Evolutionary conservation across 169 alveolate genomes (phyloP).

Genomic region (Cryptosporidium parvum): DNA sequence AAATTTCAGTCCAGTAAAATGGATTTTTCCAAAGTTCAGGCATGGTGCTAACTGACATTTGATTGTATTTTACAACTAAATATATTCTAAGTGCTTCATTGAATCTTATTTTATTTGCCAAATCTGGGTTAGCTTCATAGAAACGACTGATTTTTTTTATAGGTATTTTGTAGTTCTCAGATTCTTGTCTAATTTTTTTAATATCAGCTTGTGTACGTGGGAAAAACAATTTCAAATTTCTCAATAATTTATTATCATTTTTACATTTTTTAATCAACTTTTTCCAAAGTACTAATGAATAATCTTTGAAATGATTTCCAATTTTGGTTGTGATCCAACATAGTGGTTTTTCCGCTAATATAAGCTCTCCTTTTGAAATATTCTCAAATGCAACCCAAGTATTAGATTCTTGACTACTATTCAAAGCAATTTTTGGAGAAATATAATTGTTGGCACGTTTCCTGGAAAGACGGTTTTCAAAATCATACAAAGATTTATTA

Average conservation of each 20-base stretch:
- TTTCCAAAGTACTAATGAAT: constrained; percentile 27
- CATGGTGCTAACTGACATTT: constrained; percentile 30
- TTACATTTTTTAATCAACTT: constrained; percentile 5
- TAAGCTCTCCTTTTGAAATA: constrained; percentile 18
- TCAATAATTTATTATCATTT: neutral
- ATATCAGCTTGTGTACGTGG: constrained; percentile 65
- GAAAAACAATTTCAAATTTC: neutral
- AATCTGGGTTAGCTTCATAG: neutral
- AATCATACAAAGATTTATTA: neutral
- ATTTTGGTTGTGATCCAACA: constrained; percentile 17
- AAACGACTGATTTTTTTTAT: neutral
- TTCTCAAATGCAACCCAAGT: constrained; percentile 4
- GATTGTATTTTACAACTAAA: constrained; percentile 52
- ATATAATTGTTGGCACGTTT: neutral
- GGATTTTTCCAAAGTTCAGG: constrained; percentile 69
- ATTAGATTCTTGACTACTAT: neutral
- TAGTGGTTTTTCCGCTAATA: constrained; percentile 27
- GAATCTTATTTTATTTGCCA: neutral
- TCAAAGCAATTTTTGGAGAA: neutral
- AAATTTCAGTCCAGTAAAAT: constrained; percentile 47
- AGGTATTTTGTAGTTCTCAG: constrained; percentile 20
- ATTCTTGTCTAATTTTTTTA: neutral
- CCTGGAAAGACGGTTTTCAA: constrained; percentile 1
- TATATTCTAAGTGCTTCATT: constrained; percentile 57
- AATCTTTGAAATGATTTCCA: neutral